phyloP scores from a whole-genome alignment of 306 rosid species.

The Prinsepia uniflora region DNA sequence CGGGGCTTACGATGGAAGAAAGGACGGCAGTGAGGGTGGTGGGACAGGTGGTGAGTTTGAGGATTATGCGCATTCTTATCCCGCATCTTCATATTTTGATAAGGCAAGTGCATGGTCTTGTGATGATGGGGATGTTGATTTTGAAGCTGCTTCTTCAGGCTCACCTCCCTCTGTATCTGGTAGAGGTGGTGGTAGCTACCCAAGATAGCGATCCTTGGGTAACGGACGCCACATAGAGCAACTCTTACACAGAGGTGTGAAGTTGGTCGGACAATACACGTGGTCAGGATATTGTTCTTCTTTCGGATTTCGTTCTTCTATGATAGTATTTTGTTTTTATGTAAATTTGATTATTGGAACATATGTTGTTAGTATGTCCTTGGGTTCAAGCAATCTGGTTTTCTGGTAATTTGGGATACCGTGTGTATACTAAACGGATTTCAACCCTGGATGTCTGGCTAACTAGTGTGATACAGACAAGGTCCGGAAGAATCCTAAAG shows the following conservation, averaged over 20 bases:
- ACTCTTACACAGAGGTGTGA: too few relatives aligned
- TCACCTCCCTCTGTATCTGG: conserved; percentile 26
- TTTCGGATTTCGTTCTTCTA: neutral
- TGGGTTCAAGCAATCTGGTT: too few relatives aligned
- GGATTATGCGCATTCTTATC: conserved; percentile 32
- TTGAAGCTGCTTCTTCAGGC: conserved; percentile 25
- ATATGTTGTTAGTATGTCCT: too few relatives aligned
- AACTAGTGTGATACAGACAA: too few relatives aligned
- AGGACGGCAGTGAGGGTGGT: neutral
- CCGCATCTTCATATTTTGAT: conserved; percentile 24
- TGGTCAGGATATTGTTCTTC: neutral
- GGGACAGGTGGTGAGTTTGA: conserved; percentile 14
- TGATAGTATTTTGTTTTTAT: neutral
- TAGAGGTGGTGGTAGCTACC: conserved; percentile 15
- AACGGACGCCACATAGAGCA: too few relatives aligned
- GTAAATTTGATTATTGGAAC: neutral
- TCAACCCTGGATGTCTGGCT: too few relatives aligned
- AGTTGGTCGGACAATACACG: too few relatives aligned
- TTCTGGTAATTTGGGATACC: too few relatives aligned
- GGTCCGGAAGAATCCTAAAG: too few relatives aligned
- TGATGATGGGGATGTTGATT: conserved; percentile 29
- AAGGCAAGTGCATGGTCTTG: conserved; percentile 31
- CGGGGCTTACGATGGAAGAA: conserved; percentile 18
- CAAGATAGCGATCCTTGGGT: neutral
- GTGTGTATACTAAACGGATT: too few relatives aligned